These are phyloP conservation scores for Erodium texanum DNA, from an alignment of 441 rosid genomes.

Conservation along the genomic window DNA sequence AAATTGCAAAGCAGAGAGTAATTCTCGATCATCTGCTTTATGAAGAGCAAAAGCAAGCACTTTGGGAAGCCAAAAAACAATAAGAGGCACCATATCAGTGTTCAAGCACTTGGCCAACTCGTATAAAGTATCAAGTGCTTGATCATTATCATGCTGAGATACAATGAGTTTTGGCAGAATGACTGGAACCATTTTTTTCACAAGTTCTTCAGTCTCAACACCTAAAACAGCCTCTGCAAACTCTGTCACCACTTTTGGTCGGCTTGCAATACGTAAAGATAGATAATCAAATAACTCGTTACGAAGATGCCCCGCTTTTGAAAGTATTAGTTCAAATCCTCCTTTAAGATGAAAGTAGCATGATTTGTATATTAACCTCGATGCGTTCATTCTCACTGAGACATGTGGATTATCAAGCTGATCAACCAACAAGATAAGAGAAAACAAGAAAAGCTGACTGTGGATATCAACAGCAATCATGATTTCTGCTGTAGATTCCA, in stretches of 20 bases:
- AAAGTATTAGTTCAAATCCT: slow-evolving; percentile 59
- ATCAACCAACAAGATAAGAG: slow-evolving; percentile 73
- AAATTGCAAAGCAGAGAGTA: slow-evolving; percentile 72
- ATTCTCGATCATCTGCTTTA: slow-evolving; percentile 51
- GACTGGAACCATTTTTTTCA: slow-evolving; percentile 71
- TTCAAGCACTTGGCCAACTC: slow-evolving; percentile 73
- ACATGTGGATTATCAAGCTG: slow-evolving; percentile 76
- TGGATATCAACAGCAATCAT: slow-evolving; percentile 62
- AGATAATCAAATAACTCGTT: slow-evolving; percentile 66
- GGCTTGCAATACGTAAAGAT: slow-evolving; percentile 52
- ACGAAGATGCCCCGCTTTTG: slow-evolving; percentile 49
- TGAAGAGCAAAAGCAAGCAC: slow-evolving; percentile 94
- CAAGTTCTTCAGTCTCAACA: slow-evolving; percentile 60
- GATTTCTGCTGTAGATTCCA: slow-evolving; percentile 70
- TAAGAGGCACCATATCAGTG: slow-evolving; percentile 62
- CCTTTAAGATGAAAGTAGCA: slow-evolving; percentile 76
- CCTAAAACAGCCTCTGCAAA: slow-evolving; percentile 89
- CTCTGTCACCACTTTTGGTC: slow-evolving; percentile 70
- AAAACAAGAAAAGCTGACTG: slow-evolving; percentile 59
- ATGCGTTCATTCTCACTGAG: slow-evolving; percentile 61
- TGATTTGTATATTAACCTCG: slow-evolving; percentile 63
- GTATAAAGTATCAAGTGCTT: slow-evolving; percentile 49
- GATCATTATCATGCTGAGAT: slow-evolving; percentile 56
- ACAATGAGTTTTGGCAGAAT: slow-evolving; percentile 95
- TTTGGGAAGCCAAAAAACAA: slow-evolving; percentile 87